Conservation (phyloP, 139 green algal genomes). For the Closterium sp. region DNA sequence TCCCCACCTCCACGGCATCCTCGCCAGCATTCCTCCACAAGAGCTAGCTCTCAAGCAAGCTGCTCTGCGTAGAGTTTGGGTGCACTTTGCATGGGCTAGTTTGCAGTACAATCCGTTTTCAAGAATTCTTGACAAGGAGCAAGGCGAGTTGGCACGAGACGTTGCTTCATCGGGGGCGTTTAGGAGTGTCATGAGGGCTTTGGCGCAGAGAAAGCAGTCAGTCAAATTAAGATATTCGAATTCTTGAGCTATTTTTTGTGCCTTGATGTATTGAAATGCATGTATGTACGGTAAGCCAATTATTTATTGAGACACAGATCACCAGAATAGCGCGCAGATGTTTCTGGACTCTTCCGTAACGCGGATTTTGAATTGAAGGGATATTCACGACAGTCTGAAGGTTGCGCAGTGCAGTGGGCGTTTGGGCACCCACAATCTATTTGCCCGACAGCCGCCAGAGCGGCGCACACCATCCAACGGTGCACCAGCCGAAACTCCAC, state of each 20-base stretch:
- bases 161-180: background rate
- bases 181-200: background rate
- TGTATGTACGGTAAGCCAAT: too few species aligned
- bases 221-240: background rate
- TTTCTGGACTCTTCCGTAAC: background rate
- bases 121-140: background rate
- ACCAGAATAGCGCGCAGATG: background rate
- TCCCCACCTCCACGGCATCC: conserved; percentile 8
- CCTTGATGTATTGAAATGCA: too few species aligned
- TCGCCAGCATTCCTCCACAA: conserved; percentile 8
- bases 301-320: background rate
- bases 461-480: background rate
- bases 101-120: background rate
- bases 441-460: background rate
- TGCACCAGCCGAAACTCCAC: background rate
- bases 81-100: conserved; percentile 19
- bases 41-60: conserved; percentile 19
- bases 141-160: background rate
- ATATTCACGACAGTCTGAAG: background rate
- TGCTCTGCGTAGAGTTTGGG: background rate
- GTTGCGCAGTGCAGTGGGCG: too few species aligned
- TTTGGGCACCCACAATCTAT: background rate
- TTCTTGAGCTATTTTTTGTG: background rate
- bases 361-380: background rate
- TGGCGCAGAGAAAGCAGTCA: background rate